Conservation (phyloP, 306 rosid genomes). For the Ceratonia siliqua region DNA sequence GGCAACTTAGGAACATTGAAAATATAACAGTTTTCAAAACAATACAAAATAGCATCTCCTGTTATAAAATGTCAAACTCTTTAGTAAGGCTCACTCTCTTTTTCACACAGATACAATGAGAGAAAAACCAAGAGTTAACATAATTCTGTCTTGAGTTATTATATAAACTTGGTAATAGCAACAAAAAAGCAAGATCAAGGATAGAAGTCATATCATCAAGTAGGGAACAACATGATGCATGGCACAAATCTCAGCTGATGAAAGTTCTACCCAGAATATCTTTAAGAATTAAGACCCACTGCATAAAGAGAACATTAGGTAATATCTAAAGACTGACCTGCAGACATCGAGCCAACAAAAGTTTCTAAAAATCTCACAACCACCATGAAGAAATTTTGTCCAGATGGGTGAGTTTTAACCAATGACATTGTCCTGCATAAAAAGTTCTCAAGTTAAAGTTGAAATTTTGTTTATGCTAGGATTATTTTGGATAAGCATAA, state of each 20-base stretch:
- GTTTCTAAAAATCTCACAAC: constrained; percentile 93
- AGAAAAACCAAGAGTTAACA: background rate
- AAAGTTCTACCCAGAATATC: background rate
- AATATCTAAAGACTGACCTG: constrained; percentile 56
- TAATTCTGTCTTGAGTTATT: background rate
- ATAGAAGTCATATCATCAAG: background rate
- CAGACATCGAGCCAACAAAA: constrained; percentile 94
- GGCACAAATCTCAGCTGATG: background rate
- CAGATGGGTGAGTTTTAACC: constrained; percentile 66
- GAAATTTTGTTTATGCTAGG: constrained; percentile 28
- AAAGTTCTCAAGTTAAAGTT: constrained; percentile 32
- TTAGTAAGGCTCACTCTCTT: background rate
- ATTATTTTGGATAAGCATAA: constrained; percentile 15
- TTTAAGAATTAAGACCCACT: background rate
- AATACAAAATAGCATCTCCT: background rate
- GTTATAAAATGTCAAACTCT: constrained; percentile 1
- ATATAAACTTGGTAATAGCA: constrained; percentile 6
- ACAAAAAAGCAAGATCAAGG: background rate
- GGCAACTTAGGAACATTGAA: constrained; percentile 33
- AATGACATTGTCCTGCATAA: constrained; percentile 82
- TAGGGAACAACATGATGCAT: background rate
- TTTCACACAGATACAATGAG: background rate
- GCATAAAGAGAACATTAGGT: constrained; percentile 24
- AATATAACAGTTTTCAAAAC: constrained; percentile 19
- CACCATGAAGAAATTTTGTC: constrained; percentile 79